Percentiles rank a stretch among this genome's conserved stretches.
These are phyloP conservation scores for Sanghuangporus baumii DNA, from an alignment of 1,284 basidiomycete genomes.

Conservation along the genomic window DNA sequence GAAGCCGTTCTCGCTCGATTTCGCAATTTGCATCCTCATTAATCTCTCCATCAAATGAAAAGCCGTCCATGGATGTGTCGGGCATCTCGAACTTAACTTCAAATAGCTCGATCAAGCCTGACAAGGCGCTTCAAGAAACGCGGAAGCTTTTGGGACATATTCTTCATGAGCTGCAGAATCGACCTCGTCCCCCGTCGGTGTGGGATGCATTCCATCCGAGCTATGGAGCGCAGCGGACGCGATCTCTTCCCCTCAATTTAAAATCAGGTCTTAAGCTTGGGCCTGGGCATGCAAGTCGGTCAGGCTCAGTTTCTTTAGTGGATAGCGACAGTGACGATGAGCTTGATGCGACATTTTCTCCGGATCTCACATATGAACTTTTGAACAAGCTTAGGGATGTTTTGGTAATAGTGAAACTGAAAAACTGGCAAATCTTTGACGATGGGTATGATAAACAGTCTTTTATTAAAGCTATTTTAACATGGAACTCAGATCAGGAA, in stretches of 20 bases:
- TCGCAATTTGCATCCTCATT: slow-evolving; percentile 12
- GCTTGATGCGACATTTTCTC: slow-evolving; percentile 38
- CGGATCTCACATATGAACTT: slow-evolving; percentile 56
- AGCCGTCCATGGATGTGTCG: neutral
- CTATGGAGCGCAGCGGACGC: neutral
- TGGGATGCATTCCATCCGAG: slow-evolving; percentile 34
- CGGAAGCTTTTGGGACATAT: slow-evolving; percentile 56
- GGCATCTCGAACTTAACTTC: neutral
- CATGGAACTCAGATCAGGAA: slow-evolving; percentile 20
- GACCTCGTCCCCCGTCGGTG: slow-evolving; percentile 46
- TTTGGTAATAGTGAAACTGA: slow-evolving; percentile 46
- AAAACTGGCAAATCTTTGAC: slow-evolving; percentile 53
- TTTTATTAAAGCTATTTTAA: neutral
- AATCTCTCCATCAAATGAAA: slow-evolving; percentile 7
- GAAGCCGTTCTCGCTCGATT: slow-evolving; percentile 10
- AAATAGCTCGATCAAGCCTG: slow-evolving; percentile 20
- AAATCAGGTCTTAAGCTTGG: slow-evolving; percentile 23
- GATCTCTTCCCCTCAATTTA: slow-evolving; percentile 17
- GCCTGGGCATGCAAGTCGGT: slow-evolving; percentile 7
- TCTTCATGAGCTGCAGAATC: slow-evolving; percentile 47
- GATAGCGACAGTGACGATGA: slow-evolving; percentile 47
- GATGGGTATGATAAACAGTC: slow-evolving; percentile 33
- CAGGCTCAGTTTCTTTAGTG: slow-evolving; percentile 1
- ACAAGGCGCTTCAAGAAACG: slow-evolving; percentile 46
- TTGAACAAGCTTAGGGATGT: slow-evolving; percentile 59